Evolutionary conservation across 2,329 filamentous ascomycete species (phyloP).

Genomic region (Pseudopyrenochaeta lycopersici): DNA sequence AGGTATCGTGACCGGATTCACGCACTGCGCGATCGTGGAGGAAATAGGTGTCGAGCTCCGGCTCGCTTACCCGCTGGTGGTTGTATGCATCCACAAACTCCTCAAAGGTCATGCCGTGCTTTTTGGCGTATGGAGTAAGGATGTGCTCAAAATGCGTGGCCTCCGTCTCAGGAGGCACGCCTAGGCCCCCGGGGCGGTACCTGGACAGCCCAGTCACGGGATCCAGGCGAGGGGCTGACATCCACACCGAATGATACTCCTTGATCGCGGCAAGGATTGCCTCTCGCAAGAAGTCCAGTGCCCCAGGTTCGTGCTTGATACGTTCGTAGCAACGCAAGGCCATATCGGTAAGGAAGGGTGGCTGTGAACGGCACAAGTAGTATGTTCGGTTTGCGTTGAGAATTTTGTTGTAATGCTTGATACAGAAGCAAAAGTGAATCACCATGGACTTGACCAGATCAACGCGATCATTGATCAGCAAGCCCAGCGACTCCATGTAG

Average conservation of each 20-base stretch:
- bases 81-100: constrained; percentile 94
- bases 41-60: constrained; percentile 94
- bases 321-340: constrained; percentile 90
- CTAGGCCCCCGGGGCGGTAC: constrained; percentile 83
- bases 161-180: constrained; percentile 92
- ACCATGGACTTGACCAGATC: constrained; percentile 95
- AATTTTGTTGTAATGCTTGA: constrained; percentile 98
- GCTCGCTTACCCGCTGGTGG: constrained; percentile 74
- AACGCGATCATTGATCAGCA: constrained; percentile 84
- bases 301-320: constrained; percentile 84
- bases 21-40: constrained; percentile 94
- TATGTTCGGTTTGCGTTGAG: constrained; percentile 96
- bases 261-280: constrained; percentile 93
- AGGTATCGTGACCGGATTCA: constrained; percentile 96
- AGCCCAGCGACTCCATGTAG: constrained; percentile 95
- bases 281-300: constrained; percentile 80
- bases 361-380: constrained; percentile 93
- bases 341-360: constrained; percentile 98
- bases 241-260: constrained; percentile 93
- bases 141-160: constrained; percentile 86
- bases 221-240: constrained; percentile 74
- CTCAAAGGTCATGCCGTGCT: constrained; percentile 81
- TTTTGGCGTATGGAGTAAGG: constrained; percentile 81
- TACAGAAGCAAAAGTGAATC: constrained; percentile 95
- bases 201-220: constrained; percentile 80